Conservation (phyloP, 2,329 filamentous ascomycete species). For the Calonectria hawksworthii region DNA sequence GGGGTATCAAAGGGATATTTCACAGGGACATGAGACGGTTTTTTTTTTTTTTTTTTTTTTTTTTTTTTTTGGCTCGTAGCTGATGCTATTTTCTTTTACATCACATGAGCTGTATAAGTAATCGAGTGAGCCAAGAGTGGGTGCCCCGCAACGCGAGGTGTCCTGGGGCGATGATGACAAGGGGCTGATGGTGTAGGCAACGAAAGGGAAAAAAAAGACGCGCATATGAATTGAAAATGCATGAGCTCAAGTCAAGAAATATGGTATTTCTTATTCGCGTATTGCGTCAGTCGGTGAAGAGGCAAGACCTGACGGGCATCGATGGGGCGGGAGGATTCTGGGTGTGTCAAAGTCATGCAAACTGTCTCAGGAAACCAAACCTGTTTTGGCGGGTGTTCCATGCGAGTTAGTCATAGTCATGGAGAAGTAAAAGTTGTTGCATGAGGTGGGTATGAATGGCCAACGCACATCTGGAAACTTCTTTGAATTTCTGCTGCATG, state of each 20-base stretch:
- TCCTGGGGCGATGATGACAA: background rate
- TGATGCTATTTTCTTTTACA: background rate
- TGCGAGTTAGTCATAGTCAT: slow-evolving; percentile 41
- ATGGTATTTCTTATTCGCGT: background rate
- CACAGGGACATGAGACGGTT: background rate
- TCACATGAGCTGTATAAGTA: background rate
- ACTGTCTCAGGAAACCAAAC: slow-evolving; percentile 21
- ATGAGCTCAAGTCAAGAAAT: background rate
- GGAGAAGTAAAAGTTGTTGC: slow-evolving; percentile 13
- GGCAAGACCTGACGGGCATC: slow-evolving; percentile 29
- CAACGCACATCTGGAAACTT: slow-evolving; percentile 37
- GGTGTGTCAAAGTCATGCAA: slow-evolving; percentile 48
- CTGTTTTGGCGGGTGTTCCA: slow-evolving; percentile 13
- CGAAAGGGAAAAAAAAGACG: background rate
- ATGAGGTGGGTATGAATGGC: slow-evolving; percentile 8
- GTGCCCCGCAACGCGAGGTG: background rate
- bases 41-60: background rate
- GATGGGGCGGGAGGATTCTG: slow-evolving; percentile 28
- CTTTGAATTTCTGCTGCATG: slow-evolving; percentile 33
- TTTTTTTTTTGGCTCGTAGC: background rate
- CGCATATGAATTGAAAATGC: background rate
- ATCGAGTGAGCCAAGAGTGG: background rate
- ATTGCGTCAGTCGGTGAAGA: slow-evolving; percentile 4
- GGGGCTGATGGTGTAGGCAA: background rate
- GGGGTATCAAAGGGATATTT: background rate